Percentiles rank a stretch among this genome's conserved stretches.
These are phyloP conservation scores for Kwoniella shivajii DNA, from an alignment of 1,284 basidiomycete species.

Conservation along the genomic window DNA sequence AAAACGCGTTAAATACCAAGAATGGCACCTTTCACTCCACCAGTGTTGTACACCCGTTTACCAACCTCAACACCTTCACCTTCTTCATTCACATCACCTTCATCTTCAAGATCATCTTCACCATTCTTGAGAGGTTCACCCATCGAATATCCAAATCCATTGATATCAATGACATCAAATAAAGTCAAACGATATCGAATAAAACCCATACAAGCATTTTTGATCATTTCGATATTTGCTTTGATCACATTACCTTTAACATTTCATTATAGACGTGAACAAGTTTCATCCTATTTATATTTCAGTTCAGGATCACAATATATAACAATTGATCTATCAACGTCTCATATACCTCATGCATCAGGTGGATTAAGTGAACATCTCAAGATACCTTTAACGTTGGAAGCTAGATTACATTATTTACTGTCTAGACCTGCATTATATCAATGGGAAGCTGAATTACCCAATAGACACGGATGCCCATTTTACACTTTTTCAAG, in stretches of 20 bases:
- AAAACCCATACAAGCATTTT: slow-evolving; percentile 52
- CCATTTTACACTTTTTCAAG: slow-evolving; percentile 49
- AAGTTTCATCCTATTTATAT: slow-evolving; percentile 11
- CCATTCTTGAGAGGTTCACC: slow-evolving; percentile 1
- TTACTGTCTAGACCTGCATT: slow-evolving; percentile 42
- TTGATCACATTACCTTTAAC: slow-evolving; percentile 46
- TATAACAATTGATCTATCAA: slow-evolving; percentile 11
- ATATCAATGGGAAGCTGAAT: slow-evolving; percentile 49
- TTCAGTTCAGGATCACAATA: slow-evolving; percentile 7
- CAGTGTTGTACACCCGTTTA: slow-evolving; percentile 3
- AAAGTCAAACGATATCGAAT: slow-evolving; percentile 9
- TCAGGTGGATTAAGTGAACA: slow-evolving; percentile 36
- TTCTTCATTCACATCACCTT: slow-evolving; percentile 61
- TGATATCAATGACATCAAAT: slow-evolving; percentile 2
- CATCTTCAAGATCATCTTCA: slow-evolving; percentile 49
- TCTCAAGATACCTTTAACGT: slow-evolving; percentile 35
- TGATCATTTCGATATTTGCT: slow-evolving; percentile 52
- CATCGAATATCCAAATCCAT: not conserved
- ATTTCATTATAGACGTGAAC: slow-evolving; percentile 10
- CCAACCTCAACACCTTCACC: slow-evolving; percentile 45
- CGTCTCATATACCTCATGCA: slow-evolving; percentile 28
- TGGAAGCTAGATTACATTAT: slow-evolving; percentile 40
- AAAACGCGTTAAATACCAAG: slow-evolving; percentile 5
- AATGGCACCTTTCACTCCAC: slow-evolving; percentile 10
- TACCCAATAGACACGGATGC: slow-evolving; percentile 42